phyloP scores from a whole-genome alignment of 371 early-diverging fungal genomes.

The Saksenaea oblongispora region DNA sequence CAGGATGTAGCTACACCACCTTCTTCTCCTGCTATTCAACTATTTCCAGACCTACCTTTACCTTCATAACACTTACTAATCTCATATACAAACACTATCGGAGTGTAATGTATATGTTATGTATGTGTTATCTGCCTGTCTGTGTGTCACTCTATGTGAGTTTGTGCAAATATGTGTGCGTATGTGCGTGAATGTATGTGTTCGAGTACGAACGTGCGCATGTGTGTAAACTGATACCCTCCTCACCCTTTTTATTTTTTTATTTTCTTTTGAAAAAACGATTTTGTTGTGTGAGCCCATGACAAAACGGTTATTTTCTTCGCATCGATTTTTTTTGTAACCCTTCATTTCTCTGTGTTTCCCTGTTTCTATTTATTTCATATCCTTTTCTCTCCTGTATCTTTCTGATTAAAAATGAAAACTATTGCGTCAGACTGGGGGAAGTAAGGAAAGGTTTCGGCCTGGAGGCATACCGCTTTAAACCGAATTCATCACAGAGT shows the following conservation, averaged over 20 bases:
- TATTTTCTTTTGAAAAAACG: too few species aligned
- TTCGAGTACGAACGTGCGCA: too few species aligned
- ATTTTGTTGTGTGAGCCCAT: too few species aligned
- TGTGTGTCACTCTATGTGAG: background rate
- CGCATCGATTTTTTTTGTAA: background rate
- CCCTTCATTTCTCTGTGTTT: background rate
- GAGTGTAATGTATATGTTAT: background rate
- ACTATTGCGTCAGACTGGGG: background rate
- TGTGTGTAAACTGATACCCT: too few species aligned
- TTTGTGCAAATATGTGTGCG: too few species aligned
- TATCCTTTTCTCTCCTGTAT: background rate
- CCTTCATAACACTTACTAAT: background rate
- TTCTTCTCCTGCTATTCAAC: background rate
- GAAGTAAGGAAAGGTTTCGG: background rate
- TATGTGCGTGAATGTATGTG: too few species aligned
- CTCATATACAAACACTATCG: too few species aligned
- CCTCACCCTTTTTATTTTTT: too few species aligned
- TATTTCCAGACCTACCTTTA: background rate
- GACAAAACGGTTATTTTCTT: background rate
- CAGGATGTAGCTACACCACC: slow-evolving; percentile 1
- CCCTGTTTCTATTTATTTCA: slow-evolving; percentile 2
- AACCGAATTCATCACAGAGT: background rate
- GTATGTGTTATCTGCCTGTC: background rate
- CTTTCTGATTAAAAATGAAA: background rate
- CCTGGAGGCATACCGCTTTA: background rate